Percentiles rank a stretch among this genome's conserved stretches.
These are phyloP conservation scores for Antrodiella citrinella DNA, from an alignment of 768 basidiomycete genomes.

Conservation along the genomic window DNA sequence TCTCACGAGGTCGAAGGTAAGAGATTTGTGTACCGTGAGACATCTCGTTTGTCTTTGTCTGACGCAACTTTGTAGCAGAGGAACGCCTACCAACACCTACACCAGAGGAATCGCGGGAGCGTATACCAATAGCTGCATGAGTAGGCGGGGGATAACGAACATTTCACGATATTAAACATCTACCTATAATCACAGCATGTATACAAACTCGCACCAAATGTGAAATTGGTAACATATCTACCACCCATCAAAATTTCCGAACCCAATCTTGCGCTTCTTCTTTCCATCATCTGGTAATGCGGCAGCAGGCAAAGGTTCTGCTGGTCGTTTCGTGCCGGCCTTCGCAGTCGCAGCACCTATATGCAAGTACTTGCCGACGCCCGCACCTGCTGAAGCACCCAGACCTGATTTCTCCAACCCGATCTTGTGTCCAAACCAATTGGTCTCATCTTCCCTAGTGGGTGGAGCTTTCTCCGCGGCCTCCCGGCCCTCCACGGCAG, in stretches of 20 bases:
- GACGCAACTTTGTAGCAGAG: background rate
- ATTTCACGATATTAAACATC: too few relatives aligned
- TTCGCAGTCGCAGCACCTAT: slow-evolving; percentile 9
- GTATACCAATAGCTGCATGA: slow-evolving; percentile 24
- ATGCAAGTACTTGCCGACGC: slow-evolving; percentile 81
- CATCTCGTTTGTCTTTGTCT: too few relatives aligned
- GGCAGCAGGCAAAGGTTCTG: slow-evolving; percentile 3
- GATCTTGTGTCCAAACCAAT: slow-evolving; percentile 89
- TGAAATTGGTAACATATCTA: too few relatives aligned
- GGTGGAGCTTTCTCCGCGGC: slow-evolving; percentile 19
- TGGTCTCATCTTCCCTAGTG: slow-evolving; percentile 48
- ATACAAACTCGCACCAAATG: too few relatives aligned
- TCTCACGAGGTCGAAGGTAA: background rate
- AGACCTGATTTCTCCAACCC: slow-evolving; percentile 35
- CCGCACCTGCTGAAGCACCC: slow-evolving; percentile 30
- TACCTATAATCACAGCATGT: too few relatives aligned
- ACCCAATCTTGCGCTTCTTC: slow-evolving; percentile 81
- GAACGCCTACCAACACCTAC: background rate
- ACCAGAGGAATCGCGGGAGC: slow-evolving; percentile 12
- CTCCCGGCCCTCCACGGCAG: slow-evolving; percentile 22
- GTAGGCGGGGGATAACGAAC: too few relatives aligned
- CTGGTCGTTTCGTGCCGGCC: slow-evolving; percentile 8
- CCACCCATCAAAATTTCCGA: slow-evolving; percentile 89
- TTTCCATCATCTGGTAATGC: slow-evolving; percentile 40
- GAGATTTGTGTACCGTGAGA: too few relatives aligned